Evolutionary conservation across 305 asterid species (phyloP).

Genomic region (Fraxinus floribunda): DNA sequence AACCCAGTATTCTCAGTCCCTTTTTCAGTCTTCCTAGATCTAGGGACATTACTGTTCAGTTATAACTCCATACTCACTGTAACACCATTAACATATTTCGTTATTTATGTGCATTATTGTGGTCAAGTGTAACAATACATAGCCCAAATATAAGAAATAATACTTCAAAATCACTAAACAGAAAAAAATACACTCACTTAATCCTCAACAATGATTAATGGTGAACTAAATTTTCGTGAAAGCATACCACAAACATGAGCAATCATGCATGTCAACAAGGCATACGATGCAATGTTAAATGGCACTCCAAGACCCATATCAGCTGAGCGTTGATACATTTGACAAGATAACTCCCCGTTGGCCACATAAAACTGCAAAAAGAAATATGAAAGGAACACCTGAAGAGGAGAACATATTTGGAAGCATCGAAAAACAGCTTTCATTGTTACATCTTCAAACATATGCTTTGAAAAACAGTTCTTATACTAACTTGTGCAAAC

Average conservation of each 20-base stretch:
- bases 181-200: not conserved
- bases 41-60: not conserved
- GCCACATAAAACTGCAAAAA: constrained; percentile 80
- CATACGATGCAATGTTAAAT: constrained; percentile 90
- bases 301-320: constrained; percentile 99
- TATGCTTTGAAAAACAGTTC: not conserved
- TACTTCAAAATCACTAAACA: not conserved
- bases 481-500: constrained; percentile 72
- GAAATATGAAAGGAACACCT: not conserved
- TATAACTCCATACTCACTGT: not conserved
- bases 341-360: constrained; percentile 92
- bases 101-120: not conserved
- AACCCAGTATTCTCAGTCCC: not conserved
- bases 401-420: not conserved
- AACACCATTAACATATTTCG: not conserved
- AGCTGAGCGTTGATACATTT: constrained; percentile 98
- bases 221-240: not conserved
- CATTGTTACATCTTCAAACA: not conserved
- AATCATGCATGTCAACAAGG: constrained; percentile 91
- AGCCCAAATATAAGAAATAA: not conserved
- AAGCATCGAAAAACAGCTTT: not conserved
- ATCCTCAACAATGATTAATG: not conserved
- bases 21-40: not conserved
- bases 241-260: constrained; percentile 91
- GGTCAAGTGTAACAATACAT: not conserved